These are phyloP conservation scores for Hippophae tibetana DNA, from an alignment of 306 rosid genomes.

Conservation along the genomic window DNA sequence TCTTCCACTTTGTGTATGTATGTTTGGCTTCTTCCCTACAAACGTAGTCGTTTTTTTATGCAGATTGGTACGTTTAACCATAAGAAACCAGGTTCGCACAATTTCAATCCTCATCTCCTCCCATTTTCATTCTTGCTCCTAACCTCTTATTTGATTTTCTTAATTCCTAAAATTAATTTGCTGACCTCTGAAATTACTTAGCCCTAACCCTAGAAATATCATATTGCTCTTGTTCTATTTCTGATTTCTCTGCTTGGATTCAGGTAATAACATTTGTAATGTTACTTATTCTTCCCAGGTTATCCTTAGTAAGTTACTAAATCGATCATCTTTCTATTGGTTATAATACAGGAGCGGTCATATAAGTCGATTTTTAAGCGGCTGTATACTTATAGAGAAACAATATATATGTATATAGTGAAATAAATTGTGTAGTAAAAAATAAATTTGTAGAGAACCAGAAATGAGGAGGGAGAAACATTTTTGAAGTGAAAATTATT, in stretches of 20 bases:
- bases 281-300: neutral
- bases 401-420: no score
- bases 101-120: conserved; percentile 29
- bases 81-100: conserved; percentile 28
- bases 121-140: conserved; percentile 5
- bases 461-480: no score
- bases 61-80: neutral
- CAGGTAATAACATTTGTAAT: neutral
- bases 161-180: neutral
- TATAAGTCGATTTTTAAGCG: no score
- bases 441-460: no score
- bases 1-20: neutral
- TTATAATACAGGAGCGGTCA: no score
- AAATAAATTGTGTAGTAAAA: no score
- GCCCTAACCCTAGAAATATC: conserved; percentile 7
- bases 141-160: neutral
- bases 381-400: no score
- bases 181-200: conserved; percentile 3
- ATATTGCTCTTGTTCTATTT: conserved; percentile 1
- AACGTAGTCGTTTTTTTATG: conserved; percentile 7
- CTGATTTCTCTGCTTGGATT: neutral
- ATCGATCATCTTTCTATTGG: no score
- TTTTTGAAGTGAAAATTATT: no score
- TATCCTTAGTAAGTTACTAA: no score
- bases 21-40: neutral